phyloP scores from a whole-genome alignment of 73 alveolate genomes.

The Durusdinium trenchii region DNA sequence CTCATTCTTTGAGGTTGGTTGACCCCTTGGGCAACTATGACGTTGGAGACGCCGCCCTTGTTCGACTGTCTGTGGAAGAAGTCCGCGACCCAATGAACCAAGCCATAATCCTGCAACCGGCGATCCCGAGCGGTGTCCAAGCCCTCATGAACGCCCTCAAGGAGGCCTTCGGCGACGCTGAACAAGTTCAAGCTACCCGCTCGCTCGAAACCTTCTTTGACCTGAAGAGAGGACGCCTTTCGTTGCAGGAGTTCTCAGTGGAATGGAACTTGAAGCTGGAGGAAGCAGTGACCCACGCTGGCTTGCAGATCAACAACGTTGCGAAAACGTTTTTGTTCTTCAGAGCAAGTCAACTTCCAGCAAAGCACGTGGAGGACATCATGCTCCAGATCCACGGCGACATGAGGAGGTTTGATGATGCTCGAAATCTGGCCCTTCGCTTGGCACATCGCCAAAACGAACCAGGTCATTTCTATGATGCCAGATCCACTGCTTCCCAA shows the following conservation, averaged over 20 bases:
- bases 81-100: not conserved
- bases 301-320: not conserved
- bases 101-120: not conserved
- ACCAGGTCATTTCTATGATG: too few relatives aligned
- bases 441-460: not conserved
- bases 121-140: not conserved
- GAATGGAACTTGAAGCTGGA: not conserved
- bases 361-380: not conserved
- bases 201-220: not conserved
- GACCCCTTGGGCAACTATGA: not conserved
- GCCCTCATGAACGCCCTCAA: not conserved
- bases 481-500: too few relatives aligned
- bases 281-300: not conserved
- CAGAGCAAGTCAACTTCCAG: not conserved
- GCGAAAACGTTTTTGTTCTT: not conserved
- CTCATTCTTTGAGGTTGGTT: not conserved
- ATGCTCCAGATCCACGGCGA: conserved; percentile 23
- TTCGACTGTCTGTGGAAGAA: not conserved
- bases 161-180: not conserved
- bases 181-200: not conserved
- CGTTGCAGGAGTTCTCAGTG: not conserved
- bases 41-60: not conserved
- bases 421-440: not conserved
- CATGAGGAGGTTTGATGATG: conserved; percentile 23
- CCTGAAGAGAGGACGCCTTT: not conserved